phyloP scores from a whole-genome alignment of 176 grass and related monocot genomes.

The Tuctoria greenei region DNA sequence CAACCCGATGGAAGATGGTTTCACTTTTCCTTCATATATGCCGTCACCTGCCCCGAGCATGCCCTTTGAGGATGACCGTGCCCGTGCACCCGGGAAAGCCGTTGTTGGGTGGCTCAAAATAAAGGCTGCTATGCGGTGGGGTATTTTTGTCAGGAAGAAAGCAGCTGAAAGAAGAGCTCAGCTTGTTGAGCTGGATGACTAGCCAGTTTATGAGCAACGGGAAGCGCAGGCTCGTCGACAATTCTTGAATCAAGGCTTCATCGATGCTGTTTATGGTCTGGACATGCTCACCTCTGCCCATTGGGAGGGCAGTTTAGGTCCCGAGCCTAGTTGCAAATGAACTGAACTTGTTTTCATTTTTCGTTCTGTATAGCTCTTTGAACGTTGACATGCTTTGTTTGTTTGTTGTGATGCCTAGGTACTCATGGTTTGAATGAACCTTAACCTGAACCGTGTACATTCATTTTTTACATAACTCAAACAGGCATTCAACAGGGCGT shows the following conservation, averaged over 20 bases:
- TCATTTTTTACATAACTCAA: conserved; percentile 32
- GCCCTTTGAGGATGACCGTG: conserved; percentile 54
- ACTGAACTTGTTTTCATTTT: not conserved
- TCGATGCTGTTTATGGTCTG: conserved; percentile 8
- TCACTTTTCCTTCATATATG: conserved; percentile 56
- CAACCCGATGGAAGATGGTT: conserved; percentile 56
- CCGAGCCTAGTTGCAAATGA: conserved; percentile 26
- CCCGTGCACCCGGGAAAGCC: conserved; percentile 60
- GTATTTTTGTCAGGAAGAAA: conserved; percentile 96
- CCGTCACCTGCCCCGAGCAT: conserved; percentile 45
- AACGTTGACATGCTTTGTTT: conserved; percentile 30
- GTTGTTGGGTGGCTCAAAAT: conserved; percentile 98
- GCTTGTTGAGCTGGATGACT: conserved; percentile 95
- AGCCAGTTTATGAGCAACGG: conserved; percentile 12
- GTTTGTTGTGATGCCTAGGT: conserved; percentile 34
- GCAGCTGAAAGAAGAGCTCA: conserved; percentile 96
- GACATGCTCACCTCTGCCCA: conserved; percentile 5
- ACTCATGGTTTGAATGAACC: not conserved
- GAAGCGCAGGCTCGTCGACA: not conserved
- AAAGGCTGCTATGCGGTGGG: conserved; percentile 99
- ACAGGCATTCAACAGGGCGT: conserved; percentile 12
- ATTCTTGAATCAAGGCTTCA: conserved; percentile 21
- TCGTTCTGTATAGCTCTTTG: conserved; percentile 38
- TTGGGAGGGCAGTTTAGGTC: conserved; percentile 30
- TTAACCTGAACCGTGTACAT: conserved; percentile 39